Evolutionary conservation across 441 rosid species (phyloP).

Genomic region (Populus trichocarpa): DNA sequence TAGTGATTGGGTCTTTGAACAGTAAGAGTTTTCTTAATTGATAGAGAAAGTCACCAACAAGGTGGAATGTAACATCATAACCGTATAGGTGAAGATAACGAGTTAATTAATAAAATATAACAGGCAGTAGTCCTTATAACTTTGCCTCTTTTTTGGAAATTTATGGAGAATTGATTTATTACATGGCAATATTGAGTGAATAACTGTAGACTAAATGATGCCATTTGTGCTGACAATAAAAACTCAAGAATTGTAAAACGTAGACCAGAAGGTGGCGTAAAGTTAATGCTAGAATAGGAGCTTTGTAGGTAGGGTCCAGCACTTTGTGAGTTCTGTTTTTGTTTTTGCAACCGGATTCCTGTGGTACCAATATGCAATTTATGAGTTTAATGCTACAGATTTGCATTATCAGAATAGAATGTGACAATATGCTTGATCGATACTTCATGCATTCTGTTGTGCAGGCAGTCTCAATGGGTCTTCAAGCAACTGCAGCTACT

Average conservation of each 20-base stretch:
- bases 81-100: neutral
- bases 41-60: neutral
- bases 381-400: neutral
- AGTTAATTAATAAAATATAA: neutral
- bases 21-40: neutral
- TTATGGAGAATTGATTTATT: neutral
- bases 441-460: slow-evolving; percentile 23
- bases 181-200: neutral
- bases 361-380: neutral
- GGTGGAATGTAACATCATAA: neutral
- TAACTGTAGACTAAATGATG: neutral
- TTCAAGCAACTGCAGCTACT: slow-evolving; percentile 79
- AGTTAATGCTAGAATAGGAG: neutral
- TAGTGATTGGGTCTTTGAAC: neutral
- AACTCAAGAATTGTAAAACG: neutral
- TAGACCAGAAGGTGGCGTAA: neutral
- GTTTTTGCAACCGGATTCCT: neutral
- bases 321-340: neutral
- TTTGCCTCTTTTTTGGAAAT: neutral
- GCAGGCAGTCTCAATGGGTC: slow-evolving; percentile 73
- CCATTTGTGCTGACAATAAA: neutral
- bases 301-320: neutral
- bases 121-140: neutral
- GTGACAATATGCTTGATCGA: neutral
- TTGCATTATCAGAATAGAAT: neutral